These are phyloP conservation scores for Eucalyptus globulus DNA, from an alignment of 345 rosid genomes.

Conservation along the genomic window DNA sequence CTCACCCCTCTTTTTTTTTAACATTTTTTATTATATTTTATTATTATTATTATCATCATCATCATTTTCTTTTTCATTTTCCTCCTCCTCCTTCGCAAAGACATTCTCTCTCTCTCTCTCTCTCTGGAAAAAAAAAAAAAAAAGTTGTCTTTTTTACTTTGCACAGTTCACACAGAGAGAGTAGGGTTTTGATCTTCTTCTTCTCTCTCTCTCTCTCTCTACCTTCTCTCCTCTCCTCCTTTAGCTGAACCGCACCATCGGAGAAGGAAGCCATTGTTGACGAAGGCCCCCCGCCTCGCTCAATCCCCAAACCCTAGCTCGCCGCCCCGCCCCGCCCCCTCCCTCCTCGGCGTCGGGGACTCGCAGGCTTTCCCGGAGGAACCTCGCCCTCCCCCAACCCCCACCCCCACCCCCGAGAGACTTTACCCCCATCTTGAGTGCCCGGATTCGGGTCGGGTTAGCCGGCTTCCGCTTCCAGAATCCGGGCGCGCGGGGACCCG, in stretches of 20 bases:
- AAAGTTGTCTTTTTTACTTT: neutral
- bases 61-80: neutral
- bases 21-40: neutral
- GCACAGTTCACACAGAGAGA: conserved; percentile 22
- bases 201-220: conserved; percentile 4
- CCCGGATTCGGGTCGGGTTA: neutral
- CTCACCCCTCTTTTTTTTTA: neutral
- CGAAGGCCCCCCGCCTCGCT: neutral
- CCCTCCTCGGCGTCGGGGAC: neutral
- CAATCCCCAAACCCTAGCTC: conserved; percentile 16
- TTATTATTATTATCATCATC: neutral
- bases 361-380: neutral
- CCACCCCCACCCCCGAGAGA: too few relatives aligned
- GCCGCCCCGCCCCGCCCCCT: neutral
- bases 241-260: conserved; percentile 7
- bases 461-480: neutral
- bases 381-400: neutral
- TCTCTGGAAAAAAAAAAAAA: neutral
- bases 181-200: conserved; percentile 55
- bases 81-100: neutral
- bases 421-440: neutral
- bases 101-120: neutral
- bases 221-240: neutral
- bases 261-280: conserved; percentile 33
- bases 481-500: neutral